Evolutionary conservation across 208 protist species (phyloP), one percentile per base, ranked within the genome.

Genomic region (Leishmania lainsoni): DNA sequence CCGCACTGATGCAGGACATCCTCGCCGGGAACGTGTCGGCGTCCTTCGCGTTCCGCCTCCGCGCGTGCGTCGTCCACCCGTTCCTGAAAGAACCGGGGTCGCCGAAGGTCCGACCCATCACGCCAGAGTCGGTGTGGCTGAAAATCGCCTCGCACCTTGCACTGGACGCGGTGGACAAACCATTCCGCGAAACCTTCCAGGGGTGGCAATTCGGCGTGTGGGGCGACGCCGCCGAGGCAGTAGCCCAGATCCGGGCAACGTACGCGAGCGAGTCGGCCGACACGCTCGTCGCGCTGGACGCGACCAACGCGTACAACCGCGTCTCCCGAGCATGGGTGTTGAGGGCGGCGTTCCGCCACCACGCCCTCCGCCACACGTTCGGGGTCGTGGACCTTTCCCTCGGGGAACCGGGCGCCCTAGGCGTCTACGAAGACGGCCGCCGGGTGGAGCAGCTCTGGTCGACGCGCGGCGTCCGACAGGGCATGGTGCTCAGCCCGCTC

Each of bases 401-500:
- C 32, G 82, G 86, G 0, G 42, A 70, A 70, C 59, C 76, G 2
- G 76, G 83, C 17, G 39, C 35, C 0, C 76, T 85, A 10, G 80
- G 73, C 4, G 63, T 87, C 72, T 89, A 84, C 73, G 83, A 87
- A 35, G 51, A 76, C 42, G 86, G 80, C 63, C 52, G n/a, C 10
- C 10, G 63, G 5, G 32, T 52, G 5, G 58, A 69, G 22, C 56
- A 52, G 2, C 58, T 86, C 52, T 42, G 10, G 71, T 89, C 86
- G n/a, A 84, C 32, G 9, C 14, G 78, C 52, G 86, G 86, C 12
- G 80, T 89, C 14, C 79, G 80, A 6, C 82, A 87, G 56, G 56
- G 86, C 0, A 90, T 90, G 86, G 86, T 90, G 20, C 59, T 87
- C 3, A 75, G 79, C 0, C 86, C 86, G n/a, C 58, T 90, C 0